phyloP scores from a whole-genome alignment of 2,329 filamentous ascomycete genomes.

The Hypoxylon sp. region DNA sequence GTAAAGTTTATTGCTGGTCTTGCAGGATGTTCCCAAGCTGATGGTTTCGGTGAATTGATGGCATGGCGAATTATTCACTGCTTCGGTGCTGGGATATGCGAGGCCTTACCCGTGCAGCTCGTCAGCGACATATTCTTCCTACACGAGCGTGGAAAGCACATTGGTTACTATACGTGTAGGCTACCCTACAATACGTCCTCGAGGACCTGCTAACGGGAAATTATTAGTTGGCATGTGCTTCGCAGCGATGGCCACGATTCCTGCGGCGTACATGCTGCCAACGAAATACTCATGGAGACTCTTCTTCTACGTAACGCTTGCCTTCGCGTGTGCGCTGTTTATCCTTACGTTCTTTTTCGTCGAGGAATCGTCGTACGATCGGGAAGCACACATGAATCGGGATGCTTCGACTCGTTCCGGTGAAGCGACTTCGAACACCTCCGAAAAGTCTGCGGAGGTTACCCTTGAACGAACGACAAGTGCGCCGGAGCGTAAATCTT shows the following conservation, averaged over 20 bases:
- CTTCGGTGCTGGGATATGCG: constrained; percentile 55
- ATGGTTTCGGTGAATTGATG: constrained; percentile 50
- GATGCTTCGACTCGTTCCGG: constrained; percentile 16
- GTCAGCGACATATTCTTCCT: constrained; percentile 58
- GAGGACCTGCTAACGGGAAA: constrained; percentile 3
- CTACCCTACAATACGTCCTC: neutral
- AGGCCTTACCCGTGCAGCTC: constrained; percentile 56
- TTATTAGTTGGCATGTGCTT: constrained; percentile 60
- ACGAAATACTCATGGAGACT: constrained; percentile 66
- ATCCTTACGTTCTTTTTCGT: constrained; percentile 61
- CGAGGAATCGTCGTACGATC: constrained; percentile 59
- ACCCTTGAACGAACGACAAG: constrained; percentile 30
- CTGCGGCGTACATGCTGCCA: constrained; percentile 68
- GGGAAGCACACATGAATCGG: constrained; percentile 35
- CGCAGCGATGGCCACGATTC: constrained; percentile 63
- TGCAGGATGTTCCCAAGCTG: constrained; percentile 50
- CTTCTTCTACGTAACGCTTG: constrained; percentile 68
- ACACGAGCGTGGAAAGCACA: constrained; percentile 59
- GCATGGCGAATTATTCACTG: constrained; percentile 50
- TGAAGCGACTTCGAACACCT: constrained; percentile 18
- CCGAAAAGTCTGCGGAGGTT: constrained; percentile 40
- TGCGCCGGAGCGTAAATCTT: constrained; percentile 50
- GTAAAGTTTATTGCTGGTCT: constrained; percentile 52
- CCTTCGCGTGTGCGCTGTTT: constrained; percentile 56
- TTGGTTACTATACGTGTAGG: constrained; percentile 66